Evolutionary conservation across 129 eudicot species (phyloP), one percentile per base, ranked within the genome.

Genomic region (Artemisia tridentata): DNA sequence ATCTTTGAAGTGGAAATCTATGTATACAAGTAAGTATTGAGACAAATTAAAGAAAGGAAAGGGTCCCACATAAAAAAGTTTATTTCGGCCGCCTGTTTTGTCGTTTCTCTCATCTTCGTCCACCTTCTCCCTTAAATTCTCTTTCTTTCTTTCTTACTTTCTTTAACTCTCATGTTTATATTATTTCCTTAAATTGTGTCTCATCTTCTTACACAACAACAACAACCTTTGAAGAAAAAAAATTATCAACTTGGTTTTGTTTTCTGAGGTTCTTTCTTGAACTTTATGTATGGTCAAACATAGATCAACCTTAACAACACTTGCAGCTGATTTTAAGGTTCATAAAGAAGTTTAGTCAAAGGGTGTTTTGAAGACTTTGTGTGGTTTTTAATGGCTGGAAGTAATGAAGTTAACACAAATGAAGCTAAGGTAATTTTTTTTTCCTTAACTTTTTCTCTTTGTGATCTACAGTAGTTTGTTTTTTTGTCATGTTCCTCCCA

Each of bases 21-120:
- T 38, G 10, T 7, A 38, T 38, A 38, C 45, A 38, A 38, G 45
- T 38, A 38, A 38, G 45, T 13, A n/a, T 50, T 50, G 17, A 50
- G 55, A 50, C 17, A 50, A 51, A 38, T 38, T 38, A 38, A 38
- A 38, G 11, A 7, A 38, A 38, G 45, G 45, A 72, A 41, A 64
- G 75, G 87, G 88, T 61, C 58, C 96, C 92, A 34, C 66, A 72
- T 38, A 7, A 61, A 69, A 81, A 85, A 84, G 85, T 84, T 77
- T 41, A 86, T 78, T 78, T 80, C 84, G 80, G 95, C 91, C 86
- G 85, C 86, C 85, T 73, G 75, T 18, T 85, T 90, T 87, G 97
- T 90, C 97, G 91, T 87, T 82, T 87, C 97, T 77, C 81, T 80
- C 88, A 82, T 73, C 95, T 78, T 84, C 89, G 81, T 78, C 85